Percentiles rank a stretch among this genome's conserved stretches.
Conservation (phyloP, 768 basidiomycete species). For the Phaeotremella skinneri region DNA sequence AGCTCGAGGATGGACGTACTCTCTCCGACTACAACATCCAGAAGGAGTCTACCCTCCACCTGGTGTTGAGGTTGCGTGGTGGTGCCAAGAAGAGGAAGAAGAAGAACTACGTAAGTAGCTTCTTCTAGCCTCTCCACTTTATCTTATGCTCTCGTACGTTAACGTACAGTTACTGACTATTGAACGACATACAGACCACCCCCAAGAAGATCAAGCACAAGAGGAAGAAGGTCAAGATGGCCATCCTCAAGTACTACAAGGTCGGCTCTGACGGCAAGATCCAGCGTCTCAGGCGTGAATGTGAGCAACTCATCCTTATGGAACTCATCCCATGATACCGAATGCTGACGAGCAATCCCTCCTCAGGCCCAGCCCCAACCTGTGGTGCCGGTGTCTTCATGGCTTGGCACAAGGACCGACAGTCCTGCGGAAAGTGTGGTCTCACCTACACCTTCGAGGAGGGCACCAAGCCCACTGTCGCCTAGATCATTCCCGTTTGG, state of each 20-base stretch:
- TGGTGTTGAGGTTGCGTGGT: slow-evolving; percentile 96
- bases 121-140: neutral
- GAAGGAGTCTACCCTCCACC: slow-evolving; percentile 97
- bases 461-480: slow-evolving; percentile 50
- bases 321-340: neutral
- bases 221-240: slow-evolving; percentile 99
- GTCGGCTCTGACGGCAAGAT: slow-evolving; percentile 99
- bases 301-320: slow-evolving; percentile 63
- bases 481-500: slow-evolving; percentile 13
- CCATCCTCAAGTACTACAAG: slow-evolving; percentile 99
- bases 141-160: neutral
- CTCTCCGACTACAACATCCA: slow-evolving; percentile 64
- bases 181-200: slow-evolving; percentile 57
- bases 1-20: slow-evolving; percentile 96
- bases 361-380: slow-evolving; percentile 34
- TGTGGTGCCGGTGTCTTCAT: slow-evolving; percentile 64
- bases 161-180: neutral
- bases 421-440: slow-evolving; percentile 77
- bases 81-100: slow-evolving; percentile 99
- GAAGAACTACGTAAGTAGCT: slow-evolving; percentile 82
- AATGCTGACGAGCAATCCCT: slow-evolving; percentile 12
- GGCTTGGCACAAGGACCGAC: slow-evolving; percentile 97
- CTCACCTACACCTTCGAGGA: slow-evolving; percentile 52
- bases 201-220: slow-evolving; percentile 99
- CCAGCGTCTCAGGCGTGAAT: slow-evolving; percentile 97